Conservation (phyloP, 495 filamentous ascomycete genomes). For the Neurospora tetrasperma region DNA sequence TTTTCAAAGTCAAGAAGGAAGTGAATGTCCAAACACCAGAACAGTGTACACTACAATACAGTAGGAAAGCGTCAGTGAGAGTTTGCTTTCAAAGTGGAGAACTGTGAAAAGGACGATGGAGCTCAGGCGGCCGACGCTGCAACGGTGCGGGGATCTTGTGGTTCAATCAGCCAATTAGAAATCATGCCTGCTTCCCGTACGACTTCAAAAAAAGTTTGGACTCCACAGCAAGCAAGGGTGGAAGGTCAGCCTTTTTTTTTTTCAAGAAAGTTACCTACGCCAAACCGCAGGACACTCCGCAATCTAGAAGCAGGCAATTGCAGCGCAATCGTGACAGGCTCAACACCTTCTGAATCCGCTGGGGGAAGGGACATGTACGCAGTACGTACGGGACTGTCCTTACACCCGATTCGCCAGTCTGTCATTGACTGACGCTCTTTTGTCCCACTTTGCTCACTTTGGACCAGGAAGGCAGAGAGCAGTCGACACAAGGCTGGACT, state of each 20-base stretch:
- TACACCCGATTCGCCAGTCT: neutral
- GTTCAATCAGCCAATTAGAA: neutral
- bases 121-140: neutral
- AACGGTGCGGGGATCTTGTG: neutral
- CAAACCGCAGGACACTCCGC: neutral
- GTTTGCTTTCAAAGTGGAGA: neutral
- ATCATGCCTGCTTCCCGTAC: neutral
- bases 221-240: neutral
- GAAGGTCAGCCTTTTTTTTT: neutral
- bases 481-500: neutral
- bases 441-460: neutral
- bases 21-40: too few relatives aligned
- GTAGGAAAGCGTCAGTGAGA: neutral
- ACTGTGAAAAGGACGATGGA: neutral
- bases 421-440: neutral
- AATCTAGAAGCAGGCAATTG: neutral
- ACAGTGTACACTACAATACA: too few relatives aligned
- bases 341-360: neutral
- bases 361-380: neutral
- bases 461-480: too few relatives aligned
- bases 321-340: neutral
- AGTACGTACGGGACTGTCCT: neutral
- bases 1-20: too few relatives aligned
- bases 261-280: neutral
- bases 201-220: conserved; percentile 6